Base-by-base conservation (phyloP, 106 monocot genomes). In the Vanilla planifolia region DNA sequence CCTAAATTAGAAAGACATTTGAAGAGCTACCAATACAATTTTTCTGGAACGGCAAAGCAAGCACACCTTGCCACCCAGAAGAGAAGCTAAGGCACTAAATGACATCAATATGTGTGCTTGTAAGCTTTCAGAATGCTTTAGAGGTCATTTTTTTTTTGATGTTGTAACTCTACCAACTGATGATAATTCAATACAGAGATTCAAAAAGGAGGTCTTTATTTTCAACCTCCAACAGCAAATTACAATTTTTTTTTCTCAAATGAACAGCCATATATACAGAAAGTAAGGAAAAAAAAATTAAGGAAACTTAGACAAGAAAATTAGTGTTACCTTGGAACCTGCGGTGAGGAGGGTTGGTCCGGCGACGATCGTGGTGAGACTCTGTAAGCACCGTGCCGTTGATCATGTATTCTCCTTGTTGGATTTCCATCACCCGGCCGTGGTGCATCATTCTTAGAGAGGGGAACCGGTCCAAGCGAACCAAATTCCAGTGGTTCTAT, bases 401-500 rank as follows among this genome's bases (percentile, higher is more conserved):
- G 75, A 51, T 81, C 82, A 73, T 51, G 66, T n/a, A 64, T 25
- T 50, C 33, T 60, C 55, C 68, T 72, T 20, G 21, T 47, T 14
- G 58, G 22, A 67, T 44, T 55, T 51, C 67, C 76, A 15, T 72
- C 71, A 43, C 26, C 51, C 3, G 61, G 33, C 5, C 63, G 61
- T 8, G 48, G 43, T 24, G 27, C 57, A 52, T 79, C 93, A 55
- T 62, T 69, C 39, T 20, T 27, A 1, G 75, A 26, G 10, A 69
- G 48, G 45, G 67, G 75, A 9, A 72, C 66, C 32, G 80, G 68
- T 53, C 83, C 77, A 19, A 77, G 53, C 7, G 92, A 84, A 10
- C 84, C 84, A 74, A 93, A 84, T 20, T 88, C 92, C 25, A 92
- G 69, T 3, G 72, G 69, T 50, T 79, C 82, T 24, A 62, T 68